These are phyloP conservation scores for Narthecium ossifragum DNA, from an alignment of 106 monocot genomes.

Conservation along the genomic window DNA sequence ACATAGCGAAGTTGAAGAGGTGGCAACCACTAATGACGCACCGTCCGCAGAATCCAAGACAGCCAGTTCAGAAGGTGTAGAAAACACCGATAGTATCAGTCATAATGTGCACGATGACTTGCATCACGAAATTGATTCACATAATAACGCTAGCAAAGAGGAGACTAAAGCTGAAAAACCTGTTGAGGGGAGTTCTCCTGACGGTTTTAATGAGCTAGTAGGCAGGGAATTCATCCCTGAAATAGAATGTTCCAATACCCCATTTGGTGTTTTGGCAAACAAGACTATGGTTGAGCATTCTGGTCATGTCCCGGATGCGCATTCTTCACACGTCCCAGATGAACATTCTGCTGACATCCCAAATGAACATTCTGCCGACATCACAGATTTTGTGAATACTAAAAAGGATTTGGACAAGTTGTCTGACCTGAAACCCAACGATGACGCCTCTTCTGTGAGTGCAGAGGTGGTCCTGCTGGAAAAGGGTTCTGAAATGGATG, in stretches of 20 bases:
- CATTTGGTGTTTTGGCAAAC: constrained; percentile 5
- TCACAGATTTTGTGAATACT: constrained; percentile 4
- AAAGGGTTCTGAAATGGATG: constrained; percentile 25
- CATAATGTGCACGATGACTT: constrained; percentile 10
- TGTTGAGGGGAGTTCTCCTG: constrained; percentile 18
- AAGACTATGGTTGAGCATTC: constrained; percentile 13
- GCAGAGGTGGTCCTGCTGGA: constrained; percentile 12
- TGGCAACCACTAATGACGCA: constrained; percentile 11
- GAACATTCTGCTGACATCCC: too few species aligned
- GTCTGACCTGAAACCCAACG: constrained; percentile 2
- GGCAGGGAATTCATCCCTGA: constrained; percentile 21
- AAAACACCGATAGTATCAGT: constrained; percentile 19
- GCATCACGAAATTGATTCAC: constrained; percentile 24
- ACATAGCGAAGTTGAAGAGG: constrained; percentile 12
- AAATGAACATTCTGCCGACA: constrained; percentile 20
- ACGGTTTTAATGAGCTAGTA: too few species aligned
- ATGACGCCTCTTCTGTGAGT: constrained; percentile 15
- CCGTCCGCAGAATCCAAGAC: constrained; percentile 8
- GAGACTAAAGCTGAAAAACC: constrained; percentile 15
- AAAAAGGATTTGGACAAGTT: constrained; percentile 7
- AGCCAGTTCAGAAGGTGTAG: constrained; percentile 9
- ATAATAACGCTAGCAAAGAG: constrained; percentile 21
- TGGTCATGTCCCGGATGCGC: constrained; percentile 16
- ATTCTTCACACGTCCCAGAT: too few species aligned
- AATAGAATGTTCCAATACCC: constrained; percentile 13